A percentile compares a stretch with the other conserved stretches of the same genome.
phyloP scores from a whole-genome alignment of 2,329 filamentous ascomycete species.

The Sporothrix curviconia region DNA sequence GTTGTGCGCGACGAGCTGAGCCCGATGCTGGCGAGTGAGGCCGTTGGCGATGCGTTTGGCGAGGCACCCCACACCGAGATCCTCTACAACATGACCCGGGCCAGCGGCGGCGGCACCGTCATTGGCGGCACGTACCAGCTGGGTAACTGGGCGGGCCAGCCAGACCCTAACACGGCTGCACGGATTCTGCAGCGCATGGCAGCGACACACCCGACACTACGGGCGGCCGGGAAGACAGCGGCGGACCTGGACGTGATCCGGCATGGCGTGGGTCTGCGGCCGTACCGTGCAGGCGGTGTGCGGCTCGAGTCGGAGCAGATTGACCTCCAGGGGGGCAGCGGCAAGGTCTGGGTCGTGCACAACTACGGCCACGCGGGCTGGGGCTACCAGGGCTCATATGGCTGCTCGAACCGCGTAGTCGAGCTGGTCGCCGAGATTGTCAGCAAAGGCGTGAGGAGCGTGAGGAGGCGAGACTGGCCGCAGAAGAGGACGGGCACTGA shows the following conservation, averaged over 20 bases:
- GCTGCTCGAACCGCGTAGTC: slow-evolving; percentile 60
- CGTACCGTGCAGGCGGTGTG: slow-evolving; percentile 65
- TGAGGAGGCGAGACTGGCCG: background rate
- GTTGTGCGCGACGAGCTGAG: slow-evolving; percentile 72
- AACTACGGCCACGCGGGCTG: slow-evolving; percentile 76
- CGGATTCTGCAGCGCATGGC: slow-evolving; percentile 79
- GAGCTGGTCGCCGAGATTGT: slow-evolving; percentile 55
- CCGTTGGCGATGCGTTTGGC: slow-evolving; percentile 60
- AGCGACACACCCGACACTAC: slow-evolving; percentile 57
- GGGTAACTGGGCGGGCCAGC: slow-evolving; percentile 69
- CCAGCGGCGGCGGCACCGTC: slow-evolving; percentile 72
- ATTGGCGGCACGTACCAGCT: slow-evolving; percentile 81
- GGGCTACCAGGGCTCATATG: slow-evolving; percentile 67
- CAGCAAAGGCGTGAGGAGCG: background rate
- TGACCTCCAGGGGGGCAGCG: slow-evolving; percentile 22
- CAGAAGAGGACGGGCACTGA: no score
- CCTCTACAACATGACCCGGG: slow-evolving; percentile 76
- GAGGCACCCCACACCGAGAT: slow-evolving; percentile 49
- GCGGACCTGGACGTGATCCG: slow-evolving; percentile 68
- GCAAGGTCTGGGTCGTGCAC: slow-evolving; percentile 62
- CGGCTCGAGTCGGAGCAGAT: slow-evolving; percentile 68
- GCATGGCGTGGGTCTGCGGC: slow-evolving; percentile 76
- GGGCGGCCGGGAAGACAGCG: slow-evolving; percentile 53
- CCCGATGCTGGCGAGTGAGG: slow-evolving; percentile 63
- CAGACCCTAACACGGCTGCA: slow-evolving; percentile 70